phyloP scores from a whole-genome alignment of 2,329 filamentous ascomycete genomes.

The Colletotrichum endophyticum region DNA sequence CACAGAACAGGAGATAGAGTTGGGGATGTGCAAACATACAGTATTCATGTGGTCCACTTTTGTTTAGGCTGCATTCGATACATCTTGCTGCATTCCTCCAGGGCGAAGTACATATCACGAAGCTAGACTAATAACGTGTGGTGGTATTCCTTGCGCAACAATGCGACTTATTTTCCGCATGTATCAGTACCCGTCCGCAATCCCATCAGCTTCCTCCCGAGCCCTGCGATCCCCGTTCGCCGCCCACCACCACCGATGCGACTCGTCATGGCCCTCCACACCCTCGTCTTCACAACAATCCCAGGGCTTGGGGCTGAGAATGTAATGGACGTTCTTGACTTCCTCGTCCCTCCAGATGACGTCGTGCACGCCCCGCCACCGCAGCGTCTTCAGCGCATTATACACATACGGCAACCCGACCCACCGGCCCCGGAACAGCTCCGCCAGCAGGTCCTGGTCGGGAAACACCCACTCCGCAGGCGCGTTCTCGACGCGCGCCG shows the following conservation, averaged over 20 bases:
- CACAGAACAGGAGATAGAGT: neutral
- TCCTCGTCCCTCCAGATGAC: neutral
- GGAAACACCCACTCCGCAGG: constrained; percentile 55
- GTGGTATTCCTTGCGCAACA: neutral
- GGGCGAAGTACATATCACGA: neutral
- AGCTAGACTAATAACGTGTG: neutral
- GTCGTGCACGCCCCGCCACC: constrained; percentile 30
- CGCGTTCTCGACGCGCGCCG: constrained; percentile 27
- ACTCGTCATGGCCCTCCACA: neutral
- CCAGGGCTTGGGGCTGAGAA: neutral
- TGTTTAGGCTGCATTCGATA: neutral
- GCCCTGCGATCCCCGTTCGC: neutral
- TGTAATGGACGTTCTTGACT: neutral
- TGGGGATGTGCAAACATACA: neutral
- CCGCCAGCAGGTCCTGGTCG: constrained; percentile 63
- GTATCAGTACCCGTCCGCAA: neutral
- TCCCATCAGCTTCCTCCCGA: neutral
- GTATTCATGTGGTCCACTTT: neutral
- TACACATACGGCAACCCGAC: constrained; percentile 63
- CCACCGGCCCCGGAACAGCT: constrained; percentile 61
- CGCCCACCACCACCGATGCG: neutral
- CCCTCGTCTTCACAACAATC: neutral
- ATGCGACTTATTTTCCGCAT: neutral
- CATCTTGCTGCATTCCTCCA: neutral
- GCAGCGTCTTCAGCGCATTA: constrained; percentile 66